Evolutionary conservation across 2,329 filamentous ascomycete genomes (phyloP).

Genomic region (Fusarium anguioides): DNA sequence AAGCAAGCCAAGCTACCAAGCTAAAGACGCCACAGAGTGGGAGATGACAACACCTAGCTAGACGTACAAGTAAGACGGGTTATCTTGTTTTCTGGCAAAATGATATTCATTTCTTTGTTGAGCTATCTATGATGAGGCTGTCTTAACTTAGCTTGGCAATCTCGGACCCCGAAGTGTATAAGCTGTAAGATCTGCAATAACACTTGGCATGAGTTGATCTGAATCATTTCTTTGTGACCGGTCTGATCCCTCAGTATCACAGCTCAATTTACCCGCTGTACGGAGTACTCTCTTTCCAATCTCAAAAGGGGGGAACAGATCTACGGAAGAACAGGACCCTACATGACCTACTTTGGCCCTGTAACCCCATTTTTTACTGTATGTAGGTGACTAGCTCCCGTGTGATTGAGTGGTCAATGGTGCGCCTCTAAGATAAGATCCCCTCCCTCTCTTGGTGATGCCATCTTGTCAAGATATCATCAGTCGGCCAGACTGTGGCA

Average conservation of each 20-base stretch:
- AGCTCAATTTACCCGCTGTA: too few relatives aligned
- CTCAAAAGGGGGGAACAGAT: slow-evolving; percentile 1
- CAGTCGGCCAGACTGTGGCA: slow-evolving; percentile 19
- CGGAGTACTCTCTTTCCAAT: too few relatives aligned
- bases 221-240: not conserved
- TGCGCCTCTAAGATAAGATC: slow-evolving; percentile 37
- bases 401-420: slow-evolving; percentile 19
- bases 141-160: slow-evolving; percentile 8
- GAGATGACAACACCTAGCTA: not conserved
- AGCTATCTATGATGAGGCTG: slow-evolving; percentile 10
- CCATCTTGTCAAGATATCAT: slow-evolving; percentile 37
- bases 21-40: not conserved
- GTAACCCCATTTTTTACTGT: not conserved
- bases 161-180: not conserved
- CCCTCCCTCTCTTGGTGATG: slow-evolving; percentile 32
- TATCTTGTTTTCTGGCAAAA: not conserved
- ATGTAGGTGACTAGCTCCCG: slow-evolving; percentile 32
- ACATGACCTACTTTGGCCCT: slow-evolving; percentile 3
- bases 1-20: too few relatives aligned
- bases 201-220: not conserved
- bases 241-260: too few relatives aligned
- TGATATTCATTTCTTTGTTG: slow-evolving; percentile 3
- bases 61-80: too few relatives aligned
- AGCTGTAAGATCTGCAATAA: not conserved
- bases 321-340: slow-evolving; percentile 10